Conservation (phyloP, 2,329 filamentous ascomycete genomes). For the Stenocarpella maydis region DNA sequence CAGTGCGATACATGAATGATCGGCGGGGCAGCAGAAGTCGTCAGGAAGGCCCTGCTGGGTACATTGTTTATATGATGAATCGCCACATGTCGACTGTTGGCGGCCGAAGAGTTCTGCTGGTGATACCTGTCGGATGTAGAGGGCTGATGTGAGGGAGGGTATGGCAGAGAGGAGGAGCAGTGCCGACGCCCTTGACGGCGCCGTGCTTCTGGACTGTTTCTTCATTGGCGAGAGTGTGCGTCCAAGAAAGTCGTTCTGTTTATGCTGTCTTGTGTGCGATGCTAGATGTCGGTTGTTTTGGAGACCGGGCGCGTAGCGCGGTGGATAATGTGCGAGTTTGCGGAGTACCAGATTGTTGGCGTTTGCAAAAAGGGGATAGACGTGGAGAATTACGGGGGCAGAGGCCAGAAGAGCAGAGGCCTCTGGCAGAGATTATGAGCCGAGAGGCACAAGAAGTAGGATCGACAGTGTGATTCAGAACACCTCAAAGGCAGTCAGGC, state of each 20-base stretch:
- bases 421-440: conserved; percentile 12
- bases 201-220: conserved; percentile 6
- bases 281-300: conserved; percentile 23
- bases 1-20: conserved; percentile 65
- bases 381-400: conserved; percentile 20
- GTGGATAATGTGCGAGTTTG: conserved; percentile 26
- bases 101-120: conserved; percentile 29
- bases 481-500: conserved; percentile 23
- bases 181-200: conserved; percentile 25
- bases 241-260: not conserved
- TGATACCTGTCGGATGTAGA: conserved; percentile 26
- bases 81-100: conserved; percentile 32
- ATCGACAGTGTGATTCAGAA: conserved; percentile 25
- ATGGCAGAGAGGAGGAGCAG: conserved; percentile 30
- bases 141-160: conserved; percentile 30
- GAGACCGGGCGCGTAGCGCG: conserved; percentile 29
- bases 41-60: conserved; percentile 60
- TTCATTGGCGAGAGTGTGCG: conserved; percentile 25
- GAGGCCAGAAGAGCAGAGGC: conserved; percentile 10
- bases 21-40: conserved; percentile 71
- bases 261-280: conserved; percentile 19
- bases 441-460: conserved; percentile 24
- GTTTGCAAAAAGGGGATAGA: conserved; percentile 9
- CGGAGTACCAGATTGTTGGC: conserved; percentile 19
- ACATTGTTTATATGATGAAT: conserved; percentile 57